phyloP scores from a whole-genome alignment of 2,329 filamentous ascomycete species.

The Sporothrix luriei region DNA sequence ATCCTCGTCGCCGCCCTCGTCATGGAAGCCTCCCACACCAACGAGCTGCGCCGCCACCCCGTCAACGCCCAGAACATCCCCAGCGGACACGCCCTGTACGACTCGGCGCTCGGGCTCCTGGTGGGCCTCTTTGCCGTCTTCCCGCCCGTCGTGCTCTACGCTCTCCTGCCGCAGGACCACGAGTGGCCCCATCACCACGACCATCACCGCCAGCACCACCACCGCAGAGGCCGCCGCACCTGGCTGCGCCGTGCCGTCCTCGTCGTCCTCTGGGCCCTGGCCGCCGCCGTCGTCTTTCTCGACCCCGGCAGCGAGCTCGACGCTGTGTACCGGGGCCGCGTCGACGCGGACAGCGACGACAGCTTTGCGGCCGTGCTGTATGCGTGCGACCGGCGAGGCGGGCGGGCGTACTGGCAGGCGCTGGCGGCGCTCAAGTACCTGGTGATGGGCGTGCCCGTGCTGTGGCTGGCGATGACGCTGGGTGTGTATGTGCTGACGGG shows the following conservation, averaged over 20 bases:
- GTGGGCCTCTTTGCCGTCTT: conserved; percentile 30
- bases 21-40: not conserved
- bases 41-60: not conserved
- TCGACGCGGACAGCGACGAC: conserved; percentile 21
- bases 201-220: not conserved
- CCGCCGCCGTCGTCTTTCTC: conserved; percentile 30
- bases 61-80: conserved; percentile 28
- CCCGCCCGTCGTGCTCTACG: conserved; percentile 34
- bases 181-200: conserved; percentile 16
- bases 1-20: conserved; percentile 36
- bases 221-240: conserved; percentile 24
- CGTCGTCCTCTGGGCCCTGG: conserved; percentile 33
- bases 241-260: conserved; percentile 34
- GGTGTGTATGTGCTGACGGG: not conserved
- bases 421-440: conserved; percentile 32
- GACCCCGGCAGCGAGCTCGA: conserved; percentile 35
- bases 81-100: conserved; percentile 34
- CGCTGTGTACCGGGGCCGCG: conserved; percentile 27
- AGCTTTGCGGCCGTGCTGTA: conserved; percentile 14
- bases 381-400: conserved; percentile 35
- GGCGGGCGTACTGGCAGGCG: conserved; percentile 32
- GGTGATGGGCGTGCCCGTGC: conserved; percentile 33
- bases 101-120: conserved; percentile 35
- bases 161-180: conserved; percentile 29
- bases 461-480: conserved; percentile 34